Base-by-base conservation (phyloP, 108 stramenopile genomes). In the Fragilariopsis cylindrus region DNA sequence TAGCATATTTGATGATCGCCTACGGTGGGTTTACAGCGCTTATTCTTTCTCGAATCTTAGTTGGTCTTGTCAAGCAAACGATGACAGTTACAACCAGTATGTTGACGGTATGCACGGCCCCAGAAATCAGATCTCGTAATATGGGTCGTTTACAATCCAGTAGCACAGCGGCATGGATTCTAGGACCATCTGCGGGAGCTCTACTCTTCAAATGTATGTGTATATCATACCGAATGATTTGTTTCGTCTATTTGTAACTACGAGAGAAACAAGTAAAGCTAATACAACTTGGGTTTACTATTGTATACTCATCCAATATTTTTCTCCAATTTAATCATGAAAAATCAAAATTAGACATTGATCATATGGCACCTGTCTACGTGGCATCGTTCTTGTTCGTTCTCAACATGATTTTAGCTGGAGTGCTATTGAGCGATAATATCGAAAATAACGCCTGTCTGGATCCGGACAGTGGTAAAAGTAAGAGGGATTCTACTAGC, bases 61-160 rank as follows among this genome's bases (percentile, higher is more conserved):
- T 98, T 3, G 97, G 97, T 19, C 70, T 96, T 7, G 96, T 96
- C 56, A 98, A 98, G 73, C 97, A 98, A 78, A 96, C 96, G 42
- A 92, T 92, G 91, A 98, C 95, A 9, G 86, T 96, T n/a, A 88
- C 90, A 8, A 96, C 92, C 7, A 87, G 94, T 15, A 71, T 98
- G 64, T 70, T 98, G 70, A 82, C 90, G 8, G 63, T 73, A 50
- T 81, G 77, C 55, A 92, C 90, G 8, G 76, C 87, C 15, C 30
- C 64, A 16, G 78, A 84, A 8, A 74, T 76, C 56, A 71, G 92
- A 57, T 76, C 89, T 3, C 69, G 79, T 44, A 76, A 79, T 52
- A 82, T 93, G 86, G 92, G 88, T 12, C 75, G 89, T 15, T 69
- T 91, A 19, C 71, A 73, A 46, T 90, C 92, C 21, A 77, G 81